A percentile compares a stretch with the other conserved stretches of the same genome.
These are phyloP conservation scores for Lentinula lateritia DNA, from an alignment of 768 basidiomycete species.

Conservation along the genomic window DNA sequence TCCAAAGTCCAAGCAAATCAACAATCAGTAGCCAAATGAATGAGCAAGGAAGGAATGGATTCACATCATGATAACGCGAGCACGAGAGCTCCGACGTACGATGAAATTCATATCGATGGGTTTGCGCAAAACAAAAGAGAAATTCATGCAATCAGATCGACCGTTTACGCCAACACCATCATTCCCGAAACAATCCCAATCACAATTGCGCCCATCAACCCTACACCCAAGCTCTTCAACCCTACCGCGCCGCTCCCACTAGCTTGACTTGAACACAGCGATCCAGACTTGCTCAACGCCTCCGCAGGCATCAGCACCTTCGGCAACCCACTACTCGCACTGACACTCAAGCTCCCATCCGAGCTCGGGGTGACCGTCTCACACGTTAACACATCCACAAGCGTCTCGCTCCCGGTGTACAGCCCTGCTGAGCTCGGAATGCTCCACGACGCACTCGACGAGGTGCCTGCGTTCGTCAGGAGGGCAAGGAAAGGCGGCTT, in stretches of 20 bases:
- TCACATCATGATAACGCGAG: too few relatives aligned
- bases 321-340: constrained; percentile 39
- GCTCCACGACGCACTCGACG: constrained; percentile 16
- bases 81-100: too few relatives aligned
- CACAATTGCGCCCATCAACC: constrained; percentile 6
- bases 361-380: constrained; percentile 26
- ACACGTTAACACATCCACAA: constrained; percentile 55
- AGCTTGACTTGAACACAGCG: constrained; percentile 12
- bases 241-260: background rate
- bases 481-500: constrained; percentile 54
- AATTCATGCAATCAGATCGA: too few relatives aligned
- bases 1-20: too few relatives aligned
- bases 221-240: background rate
- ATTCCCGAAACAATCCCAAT: background rate
- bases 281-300: constrained; percentile 14
- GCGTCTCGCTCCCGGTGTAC: constrained; percentile 33
- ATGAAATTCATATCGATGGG: too few relatives aligned
- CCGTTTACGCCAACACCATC: background rate
- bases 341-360: constrained; percentile 35
- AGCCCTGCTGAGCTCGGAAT: constrained; percentile 30
- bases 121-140: too few relatives aligned
- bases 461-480: constrained; percentile 44
- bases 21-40: too few relatives aligned
- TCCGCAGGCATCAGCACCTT: constrained; percentile 24
- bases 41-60: too few relatives aligned